Conservation (phyloP, 2,329 filamentous ascomycete genomes). For the Aspergillus phoenicis region DNA sequence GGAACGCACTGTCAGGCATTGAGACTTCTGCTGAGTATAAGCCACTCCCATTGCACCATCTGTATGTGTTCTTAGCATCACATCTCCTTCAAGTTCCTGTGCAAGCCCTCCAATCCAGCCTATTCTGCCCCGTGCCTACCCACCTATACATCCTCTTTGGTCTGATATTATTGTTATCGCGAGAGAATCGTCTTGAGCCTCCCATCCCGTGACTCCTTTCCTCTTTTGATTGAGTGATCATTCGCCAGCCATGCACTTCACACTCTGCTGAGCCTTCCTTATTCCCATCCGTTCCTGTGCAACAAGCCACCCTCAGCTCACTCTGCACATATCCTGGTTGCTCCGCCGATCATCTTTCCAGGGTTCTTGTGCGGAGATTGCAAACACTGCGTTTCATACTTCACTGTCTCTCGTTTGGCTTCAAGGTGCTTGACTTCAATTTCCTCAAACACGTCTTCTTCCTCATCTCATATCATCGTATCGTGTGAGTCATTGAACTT, state of each 20-base stretch:
- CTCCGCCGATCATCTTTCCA: not conserved
- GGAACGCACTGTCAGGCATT: not conserved
- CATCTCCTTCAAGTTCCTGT: not conserved
- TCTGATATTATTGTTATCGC: constrained; percentile 6
- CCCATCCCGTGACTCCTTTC: not conserved
- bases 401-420: not conserved
- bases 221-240: not conserved
- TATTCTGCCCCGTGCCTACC: constrained; percentile 8
- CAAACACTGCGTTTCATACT: not conserved
- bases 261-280: constrained; percentile 7
- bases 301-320: not conserved
- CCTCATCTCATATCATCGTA: not conserved
- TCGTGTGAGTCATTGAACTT: not conserved
- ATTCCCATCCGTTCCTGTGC: constrained; percentile 5
- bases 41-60: not conserved
- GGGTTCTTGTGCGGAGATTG: not conserved
- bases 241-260: constrained; percentile 7
- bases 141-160: constrained; percentile 10
- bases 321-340: not conserved
- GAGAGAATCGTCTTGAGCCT: not conserved
- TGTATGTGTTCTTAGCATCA: not conserved
- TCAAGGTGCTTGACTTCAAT: no score
- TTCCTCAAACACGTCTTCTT: not conserved
- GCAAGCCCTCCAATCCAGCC: not conserved
- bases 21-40: not conserved